These are phyloP conservation scores for Acer campestre DNA, from an alignment of 345 rosid species.

Conservation along the genomic window DNA sequence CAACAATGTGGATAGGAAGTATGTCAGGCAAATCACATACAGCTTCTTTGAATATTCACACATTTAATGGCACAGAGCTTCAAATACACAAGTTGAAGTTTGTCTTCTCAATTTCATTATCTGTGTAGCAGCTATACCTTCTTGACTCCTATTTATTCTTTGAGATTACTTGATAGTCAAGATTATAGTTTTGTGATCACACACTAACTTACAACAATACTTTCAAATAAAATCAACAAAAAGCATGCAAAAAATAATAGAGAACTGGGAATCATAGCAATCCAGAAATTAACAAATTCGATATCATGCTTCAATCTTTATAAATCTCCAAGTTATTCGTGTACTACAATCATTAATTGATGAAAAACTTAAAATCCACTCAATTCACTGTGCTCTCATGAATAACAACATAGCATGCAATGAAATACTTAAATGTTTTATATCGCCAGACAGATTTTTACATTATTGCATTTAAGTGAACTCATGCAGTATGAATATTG, in stretches of 20 bases:
- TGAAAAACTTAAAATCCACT: background rate
- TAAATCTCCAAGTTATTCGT: background rate
- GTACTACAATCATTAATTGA: background rate
- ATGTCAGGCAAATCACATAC: background rate
- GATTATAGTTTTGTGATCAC: background rate
- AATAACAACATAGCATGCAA: background rate
- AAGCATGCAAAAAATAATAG: background rate
- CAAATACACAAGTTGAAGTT: background rate
- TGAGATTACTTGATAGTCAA: too few species aligned
- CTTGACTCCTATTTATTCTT: too few species aligned
- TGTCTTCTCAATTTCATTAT: background rate
- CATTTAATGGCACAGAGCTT: background rate
- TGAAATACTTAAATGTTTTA: background rate
- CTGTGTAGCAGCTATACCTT: too few species aligned
- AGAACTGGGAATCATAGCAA: background rate
- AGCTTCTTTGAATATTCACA: background rate
- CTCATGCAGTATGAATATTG: background rate
- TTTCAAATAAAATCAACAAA: background rate
- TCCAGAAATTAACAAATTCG: background rate
- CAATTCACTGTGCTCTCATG: background rate
- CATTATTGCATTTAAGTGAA: background rate
- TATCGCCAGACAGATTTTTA: background rate
- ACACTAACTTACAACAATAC: background rate
- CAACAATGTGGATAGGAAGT: background rate
- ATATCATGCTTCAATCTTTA: background rate